A percentile compares a stretch with the other conserved stretches of the same genome.
Evolutionary conservation across 768 basidiomycete species (phyloP).

Genomic region (Botryobasidium botryosum): DNA sequence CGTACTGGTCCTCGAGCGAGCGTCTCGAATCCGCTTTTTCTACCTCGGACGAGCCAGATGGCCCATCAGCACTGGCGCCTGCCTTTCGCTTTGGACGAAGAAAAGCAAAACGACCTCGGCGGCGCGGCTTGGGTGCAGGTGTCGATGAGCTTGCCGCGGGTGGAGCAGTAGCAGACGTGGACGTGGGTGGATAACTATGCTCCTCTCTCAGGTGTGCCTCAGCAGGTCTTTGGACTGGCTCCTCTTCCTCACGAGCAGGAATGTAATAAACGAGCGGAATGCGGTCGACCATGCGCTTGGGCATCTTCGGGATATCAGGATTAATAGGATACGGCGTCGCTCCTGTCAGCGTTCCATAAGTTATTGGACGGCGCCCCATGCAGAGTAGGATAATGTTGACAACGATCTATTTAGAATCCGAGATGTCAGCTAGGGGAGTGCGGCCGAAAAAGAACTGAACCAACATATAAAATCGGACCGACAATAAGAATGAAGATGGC

Average conservation of each 20-base stretch:
- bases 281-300: conserved; percentile 51
- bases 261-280: conserved; percentile 80
- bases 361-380: conserved; percentile 58
- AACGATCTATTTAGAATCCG: conserved; percentile 33
- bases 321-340: conserved; percentile 56
- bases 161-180: conserved; percentile 42
- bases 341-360: too few species aligned
- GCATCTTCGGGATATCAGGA: conserved; percentile 60
- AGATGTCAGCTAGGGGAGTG: conserved; percentile 7
- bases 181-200: too few species aligned
- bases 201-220: not conserved
- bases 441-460: conserved; percentile 17
- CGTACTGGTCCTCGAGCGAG: conserved; percentile 72
- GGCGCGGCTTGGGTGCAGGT: conserved; percentile 15
- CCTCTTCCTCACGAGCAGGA: not conserved
- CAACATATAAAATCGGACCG: conserved; percentile 61
- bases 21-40: too few species aligned
- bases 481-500: conserved; percentile 64
- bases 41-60: too few species aligned
- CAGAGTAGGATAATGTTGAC: conserved; percentile 69
- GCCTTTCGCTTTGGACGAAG: too few species aligned
- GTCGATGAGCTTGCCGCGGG: too few species aligned
- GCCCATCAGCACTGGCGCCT: too few species aligned
- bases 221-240: not conserved
- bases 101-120: conserved; percentile 9